These are phyloP conservation scores for Ogataea trehalophila DNA, from an alignment of 805 yeast species.

Conservation along the genomic window DNA sequence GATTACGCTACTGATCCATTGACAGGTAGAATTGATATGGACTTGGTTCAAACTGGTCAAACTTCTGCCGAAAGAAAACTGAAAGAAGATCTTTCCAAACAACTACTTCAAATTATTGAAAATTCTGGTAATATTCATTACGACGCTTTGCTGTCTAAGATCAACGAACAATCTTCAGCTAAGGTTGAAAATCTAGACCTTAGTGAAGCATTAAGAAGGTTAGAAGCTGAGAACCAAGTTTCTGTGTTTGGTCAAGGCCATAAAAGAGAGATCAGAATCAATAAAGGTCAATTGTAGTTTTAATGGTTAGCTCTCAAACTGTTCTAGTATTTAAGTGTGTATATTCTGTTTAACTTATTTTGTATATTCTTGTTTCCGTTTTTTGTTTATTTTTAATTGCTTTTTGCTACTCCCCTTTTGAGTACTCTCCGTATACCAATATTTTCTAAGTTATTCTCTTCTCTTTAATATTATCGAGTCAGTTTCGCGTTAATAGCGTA, in stretches of 20 bases:
- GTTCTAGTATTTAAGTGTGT: background rate
- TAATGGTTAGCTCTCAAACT: background rate
- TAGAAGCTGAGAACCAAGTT: conserved; percentile 68
- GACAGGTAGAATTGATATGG: conserved; percentile 97
- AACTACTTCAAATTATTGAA: conserved; percentile 50
- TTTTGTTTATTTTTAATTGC: background rate
- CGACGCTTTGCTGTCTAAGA: conserved; percentile 50
- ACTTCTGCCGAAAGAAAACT: conserved; percentile 78
- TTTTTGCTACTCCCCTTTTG: background rate
- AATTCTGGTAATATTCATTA: conserved; percentile 50
- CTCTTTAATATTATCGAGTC: background rate
- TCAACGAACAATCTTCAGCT: conserved; percentile 62
- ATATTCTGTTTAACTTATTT: background rate
- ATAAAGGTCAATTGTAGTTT: conserved; percentile 4
- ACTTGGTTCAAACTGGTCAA: conserved; percentile 92
- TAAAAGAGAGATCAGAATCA: conserved; percentile 50
- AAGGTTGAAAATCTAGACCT: conserved; percentile 69
- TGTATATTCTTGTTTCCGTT: background rate
- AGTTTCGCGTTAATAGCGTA: background rate
- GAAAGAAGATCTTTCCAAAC: conserved; percentile 67
- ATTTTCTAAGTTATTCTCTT: background rate
- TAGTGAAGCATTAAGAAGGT: conserved; percentile 58
- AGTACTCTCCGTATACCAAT: background rate
- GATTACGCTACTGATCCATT: conserved; percentile 98
- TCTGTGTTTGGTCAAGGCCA: conserved; percentile 68